Base-by-base conservation (phyloP, 78 protist genomes). In the Cavenderia fasciculata region DNA sequence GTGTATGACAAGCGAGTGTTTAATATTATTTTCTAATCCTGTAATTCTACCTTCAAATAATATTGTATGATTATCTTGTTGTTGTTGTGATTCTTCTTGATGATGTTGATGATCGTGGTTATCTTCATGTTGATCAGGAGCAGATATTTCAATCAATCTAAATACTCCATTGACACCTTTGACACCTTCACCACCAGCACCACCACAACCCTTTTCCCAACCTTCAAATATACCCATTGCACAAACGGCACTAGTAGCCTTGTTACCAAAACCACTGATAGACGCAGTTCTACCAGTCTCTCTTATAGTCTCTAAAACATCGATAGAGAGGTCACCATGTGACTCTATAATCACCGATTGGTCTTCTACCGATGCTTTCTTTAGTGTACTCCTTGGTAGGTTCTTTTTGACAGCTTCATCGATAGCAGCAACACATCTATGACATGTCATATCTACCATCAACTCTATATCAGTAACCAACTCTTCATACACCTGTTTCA, bases 151-250 rank as follows among this genome's bases (percentile, higher is more conserved):
- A 1, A 82, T 29, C 18, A 82, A 4, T 27, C 90, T 19, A 57
- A 82, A 43, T 0, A 68, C 49, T 31, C 90, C 90, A 41, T 82
- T 43, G 1, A 82, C 90, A 69, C 90, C 90, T 44, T 49, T 40
- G 2, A 23, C n/a, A 3, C 90, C 90, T 25, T 33, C 72, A 1
- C 90, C 90, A 43, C 90, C 90, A 21, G 77, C 74, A 52, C 90
- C 90, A 6, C 90, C 90, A 68, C 90, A 82, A 4, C 90, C 90
- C 18, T 57, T 68, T 31, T 82, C 77, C 78, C 78, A 82, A 1
- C 77, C 77, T 33, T 82, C 90, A 0, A 69, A 59, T 14, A 43
- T 10, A 27, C 90, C 90, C n/a, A 82, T 8, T 7, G 90, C 31
- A 43, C 90, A 82, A 2, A 82, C 90, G 0, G 90, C 90, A 56